phyloP scores from a whole-genome alignment of 2,329 filamentous ascomycete species.

The Aspergillus pseudotamarii region DNA sequence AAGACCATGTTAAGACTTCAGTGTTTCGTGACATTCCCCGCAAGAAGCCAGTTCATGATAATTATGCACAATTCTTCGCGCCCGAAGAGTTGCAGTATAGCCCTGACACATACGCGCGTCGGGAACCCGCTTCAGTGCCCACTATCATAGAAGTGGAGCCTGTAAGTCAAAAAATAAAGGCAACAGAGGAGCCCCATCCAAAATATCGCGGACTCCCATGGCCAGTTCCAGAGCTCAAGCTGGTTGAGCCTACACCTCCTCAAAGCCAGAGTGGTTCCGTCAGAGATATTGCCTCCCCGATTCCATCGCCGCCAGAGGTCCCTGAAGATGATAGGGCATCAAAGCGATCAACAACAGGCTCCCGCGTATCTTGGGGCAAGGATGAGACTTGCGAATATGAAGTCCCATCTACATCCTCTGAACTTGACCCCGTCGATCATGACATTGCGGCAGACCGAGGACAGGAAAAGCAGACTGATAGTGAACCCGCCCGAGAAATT shows the following conservation, averaged over 20 bases:
- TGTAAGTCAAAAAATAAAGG: constrained; percentile 25
- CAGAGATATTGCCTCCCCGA: constrained; percentile 33
- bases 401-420: constrained; percentile 58
- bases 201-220: constrained; percentile 37
- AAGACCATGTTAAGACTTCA: constrained; percentile 27
- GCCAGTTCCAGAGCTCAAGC: constrained; percentile 56
- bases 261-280: constrained; percentile 49
- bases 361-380: constrained; percentile 68
- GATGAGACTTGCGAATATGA: constrained; percentile 68
- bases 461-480: not conserved
- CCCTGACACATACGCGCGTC: constrained; percentile 37
- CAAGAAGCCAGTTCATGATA: constrained; percentile 42
- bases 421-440: constrained; percentile 33
- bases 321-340: constrained; percentile 49
- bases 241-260: constrained; percentile 62
- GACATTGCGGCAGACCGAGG: constrained; percentile 17
- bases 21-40: constrained; percentile 34
- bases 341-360: constrained; percentile 47
- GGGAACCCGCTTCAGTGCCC: constrained; percentile 27
- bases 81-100: constrained; percentile 44
- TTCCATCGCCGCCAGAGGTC: constrained; percentile 38
- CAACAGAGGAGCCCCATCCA: constrained; percentile 24
- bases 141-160: constrained; percentile 37
- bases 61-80: constrained; percentile 47
- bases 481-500: not conserved